Evolutionary conservation across 176 grass and related monocot genomes (phyloP), one percentile per base, ranked within the genome.

Genomic region (Coix lacrymajobi): DNA sequence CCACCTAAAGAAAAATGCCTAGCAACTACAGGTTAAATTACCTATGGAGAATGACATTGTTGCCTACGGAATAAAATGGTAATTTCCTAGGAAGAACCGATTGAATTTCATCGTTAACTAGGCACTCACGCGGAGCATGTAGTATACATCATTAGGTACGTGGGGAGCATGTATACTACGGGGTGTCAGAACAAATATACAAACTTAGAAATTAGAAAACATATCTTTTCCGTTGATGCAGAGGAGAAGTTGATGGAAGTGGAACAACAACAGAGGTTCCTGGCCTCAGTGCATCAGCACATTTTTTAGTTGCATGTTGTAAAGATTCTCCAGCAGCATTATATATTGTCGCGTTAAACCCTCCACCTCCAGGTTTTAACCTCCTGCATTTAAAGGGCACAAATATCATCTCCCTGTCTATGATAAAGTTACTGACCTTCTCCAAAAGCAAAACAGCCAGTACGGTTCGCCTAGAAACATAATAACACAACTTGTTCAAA

Each of bases 281-380:
- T 52, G 88, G 92, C 72, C 83, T 94, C 51, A 97, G 83, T 81
- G 88, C 73, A 61, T 95, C 92, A n/a, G 88, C 88, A 57, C 78
- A 82, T 82, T 93, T 65, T 83, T 91, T 95, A 36, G 88, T 95
- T 64, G 90, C 87, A 65, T 64, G 62, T 57, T 93, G 88, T 70
- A 98, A 88, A 83, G 79, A 80, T 76, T 93, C 82, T 74, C 96
- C 92, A 66, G 90, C 90, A 54, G 79, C 96, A 88, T 62, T 86
- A 66, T 86, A 97, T 94, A 97, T 94, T 62, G 95, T 90, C 13
- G 92, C 92, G 80, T 97, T 97, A 77, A 94, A 90, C 38, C 96
- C 96, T 86, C 92, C 96, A 82, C 96, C 96, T 87, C 96, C 96
- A 82, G 96, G 86, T 82, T 86, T 95, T 85, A 98, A 66, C 36